Conservation (phyloP, 306 rosid species). For the Medicago lupulina region DNA sequence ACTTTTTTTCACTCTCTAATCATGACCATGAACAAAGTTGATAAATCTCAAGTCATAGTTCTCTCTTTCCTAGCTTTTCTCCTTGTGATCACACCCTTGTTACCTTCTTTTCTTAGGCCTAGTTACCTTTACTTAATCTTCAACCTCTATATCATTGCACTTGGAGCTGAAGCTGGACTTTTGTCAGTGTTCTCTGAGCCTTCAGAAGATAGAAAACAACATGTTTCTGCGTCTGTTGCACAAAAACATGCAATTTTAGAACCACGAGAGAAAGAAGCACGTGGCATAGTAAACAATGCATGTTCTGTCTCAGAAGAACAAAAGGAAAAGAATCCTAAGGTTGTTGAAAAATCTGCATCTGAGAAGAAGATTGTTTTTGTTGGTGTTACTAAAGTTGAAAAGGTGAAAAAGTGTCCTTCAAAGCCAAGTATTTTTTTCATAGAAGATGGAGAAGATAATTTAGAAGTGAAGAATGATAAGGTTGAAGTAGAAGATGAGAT, state of each 20-base stretch:
- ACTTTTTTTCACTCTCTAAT: conserved; percentile 2
- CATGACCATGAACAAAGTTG: conserved; percentile 52
- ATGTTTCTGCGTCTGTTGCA: neutral
- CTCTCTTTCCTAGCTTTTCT: conserved; percentile 59
- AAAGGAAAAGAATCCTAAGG: conserved; percentile 35
- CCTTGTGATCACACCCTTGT: conserved; percentile 63
- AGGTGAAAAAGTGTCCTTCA: conserved; percentile 63
- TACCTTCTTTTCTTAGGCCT: conserved; percentile 67
- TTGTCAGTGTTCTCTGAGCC: conserved; percentile 58
- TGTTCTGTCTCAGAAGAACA: conserved; percentile 26
- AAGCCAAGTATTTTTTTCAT: conserved; percentile 67
- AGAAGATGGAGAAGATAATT: conserved; percentile 55
- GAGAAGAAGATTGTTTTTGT: conserved; percentile 46
- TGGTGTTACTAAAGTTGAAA: conserved; percentile 36
- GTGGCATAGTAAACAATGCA: neutral
- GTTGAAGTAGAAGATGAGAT: conserved; percentile 45
- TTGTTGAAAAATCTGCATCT: conserved; percentile 45
- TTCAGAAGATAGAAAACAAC: conserved; percentile 49
- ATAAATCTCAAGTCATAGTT: conserved; percentile 62
- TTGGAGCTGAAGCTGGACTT: conserved; percentile 84
- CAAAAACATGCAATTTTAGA: conserved; percentile 35
- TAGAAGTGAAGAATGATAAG: conserved; percentile 41
- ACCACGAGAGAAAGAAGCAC: conserved; percentile 27
- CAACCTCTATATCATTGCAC: conserved; percentile 66
- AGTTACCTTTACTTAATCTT: conserved; percentile 67